Evolutionary conservation across 2,329 filamentous ascomycete species (phyloP).

Genomic region (Pseudocercospora fuligena): DNA sequence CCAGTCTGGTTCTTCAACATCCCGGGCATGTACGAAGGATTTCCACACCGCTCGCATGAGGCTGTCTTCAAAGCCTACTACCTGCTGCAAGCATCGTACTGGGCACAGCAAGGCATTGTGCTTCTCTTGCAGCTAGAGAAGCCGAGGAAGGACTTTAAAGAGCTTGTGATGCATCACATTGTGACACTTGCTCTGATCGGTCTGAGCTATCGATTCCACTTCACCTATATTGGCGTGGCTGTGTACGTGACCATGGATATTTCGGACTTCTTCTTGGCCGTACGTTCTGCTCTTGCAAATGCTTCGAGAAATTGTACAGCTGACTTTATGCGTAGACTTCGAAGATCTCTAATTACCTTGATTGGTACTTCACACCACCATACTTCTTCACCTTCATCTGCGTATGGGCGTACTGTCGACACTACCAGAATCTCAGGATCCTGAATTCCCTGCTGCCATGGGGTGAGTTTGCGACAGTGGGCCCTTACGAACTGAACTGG

Average conservation of each 20-base stretch:
- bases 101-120: constrained; percentile 92
- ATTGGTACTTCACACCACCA: constrained; percentile 75
- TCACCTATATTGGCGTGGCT: constrained; percentile 90
- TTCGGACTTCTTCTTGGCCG: constrained; percentile 92
- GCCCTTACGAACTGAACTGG: constrained; percentile 78
- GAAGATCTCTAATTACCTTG: constrained; percentile 89
- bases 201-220: constrained; percentile 92
- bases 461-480: constrained; percentile 71
- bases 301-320: neutral
- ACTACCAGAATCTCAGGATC: constrained; percentile 80
- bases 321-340: constrained; percentile 65
- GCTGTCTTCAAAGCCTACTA: constrained; percentile 93
- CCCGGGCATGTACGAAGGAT: constrained; percentile 83
- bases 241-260: constrained; percentile 96
- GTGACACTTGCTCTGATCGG: constrained; percentile 83
- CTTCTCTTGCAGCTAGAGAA: constrained; percentile 86
- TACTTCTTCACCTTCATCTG: constrained; percentile 84
- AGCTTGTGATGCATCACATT: constrained; percentile 89
- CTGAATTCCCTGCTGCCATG: constrained; percentile 72
- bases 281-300: constrained; percentile 52
- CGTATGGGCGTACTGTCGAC: constrained; percentile 87
- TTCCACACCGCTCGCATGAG: constrained; percentile 81
- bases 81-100: constrained; percentile 90
- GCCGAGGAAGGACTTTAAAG: constrained; percentile 91
- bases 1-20: constrained; percentile 97